These are phyloP conservation scores for Spencermartinsiella ligniputridi DNA, from an alignment of 1,139 yeast species.

Conservation along the genomic window DNA sequence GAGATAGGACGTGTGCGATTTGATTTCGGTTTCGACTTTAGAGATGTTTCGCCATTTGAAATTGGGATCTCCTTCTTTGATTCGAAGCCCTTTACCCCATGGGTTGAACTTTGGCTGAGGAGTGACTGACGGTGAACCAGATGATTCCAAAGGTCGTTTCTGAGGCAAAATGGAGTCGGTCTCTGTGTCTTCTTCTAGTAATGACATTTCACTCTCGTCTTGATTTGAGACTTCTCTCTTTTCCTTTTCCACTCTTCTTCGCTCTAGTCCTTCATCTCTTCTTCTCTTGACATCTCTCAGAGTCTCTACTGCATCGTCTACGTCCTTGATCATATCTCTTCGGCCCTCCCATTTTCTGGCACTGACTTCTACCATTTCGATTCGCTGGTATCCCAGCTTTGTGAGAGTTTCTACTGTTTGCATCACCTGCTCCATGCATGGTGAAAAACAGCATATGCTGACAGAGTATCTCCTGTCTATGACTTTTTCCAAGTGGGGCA, in stretches of 20 bases:
- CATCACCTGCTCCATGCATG: conserved; percentile 95
- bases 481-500: conserved; percentile 61
- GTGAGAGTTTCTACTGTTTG: conserved; percentile 74
- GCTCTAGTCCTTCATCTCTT: conserved; percentile 69
- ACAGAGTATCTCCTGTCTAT: conserved; percentile 52
- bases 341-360: conserved; percentile 89
- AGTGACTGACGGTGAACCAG: background rate
- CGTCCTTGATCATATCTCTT: conserved; percentile 76
- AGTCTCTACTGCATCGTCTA: conserved; percentile 77
- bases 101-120: conserved; percentile 55
- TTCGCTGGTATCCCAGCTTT: conserved; percentile 75
- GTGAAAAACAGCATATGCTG: conserved; percentile 89
- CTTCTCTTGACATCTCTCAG: conserved; percentile 75
- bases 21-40: conserved; percentile 75
- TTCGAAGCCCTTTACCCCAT: conserved; percentile 78
- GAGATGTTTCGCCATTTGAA: conserved; percentile 82
- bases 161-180: conserved; percentile 7
- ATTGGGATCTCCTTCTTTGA: conserved; percentile 79
- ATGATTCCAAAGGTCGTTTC: conserved; percentile 5
- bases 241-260: conserved; percentile 40
- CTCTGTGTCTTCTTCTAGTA: background rate
- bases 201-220: conserved; percentile 2
- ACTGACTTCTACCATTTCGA: conserved; percentile 91
- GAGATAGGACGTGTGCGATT: conserved; percentile 89
- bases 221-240: conserved; percentile 15